Base-by-base conservation (phyloP, 2,329 filamentous ascomycete species). In the Phaeosphaeria sp. region DNA sequence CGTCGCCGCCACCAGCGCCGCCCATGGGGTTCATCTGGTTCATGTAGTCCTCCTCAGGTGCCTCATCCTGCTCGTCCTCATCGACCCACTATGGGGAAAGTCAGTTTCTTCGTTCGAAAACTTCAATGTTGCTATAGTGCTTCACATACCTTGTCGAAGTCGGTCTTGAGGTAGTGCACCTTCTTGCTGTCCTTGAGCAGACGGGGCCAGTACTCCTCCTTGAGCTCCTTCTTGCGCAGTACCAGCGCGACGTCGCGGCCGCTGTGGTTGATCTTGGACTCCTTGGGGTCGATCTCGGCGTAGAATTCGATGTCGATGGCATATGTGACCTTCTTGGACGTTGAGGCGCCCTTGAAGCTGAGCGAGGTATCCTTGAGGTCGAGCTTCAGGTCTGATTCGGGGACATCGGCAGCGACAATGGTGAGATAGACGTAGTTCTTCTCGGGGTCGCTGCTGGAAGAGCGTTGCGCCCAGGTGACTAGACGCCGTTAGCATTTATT, bases 391-490 rank as follows among this genome's bases (percentile, higher is more conserved):
- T 89, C 88, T 47, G 86, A 83, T 72, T 87, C 83, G 69, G 91
- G 83, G 45, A 97, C 90, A 78, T 99, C 95, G 69, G 93, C 87
- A 50, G 93, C 93, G 72, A 87, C 87, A 82, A 99, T 92, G 76
- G 92, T 96, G 68, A 99, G 86, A 84, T 93, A 96, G 85, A 99
- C 83, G 83, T 92, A 91, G 86, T 99, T 99, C 85, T 93, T 96
- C 78, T 89, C 86, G 55, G 91, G 78, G 54, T 97, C 93, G 68
- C 84, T 83, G 70, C 80, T 83, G 75, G 89, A 95, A 47, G 94
- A 98, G 84, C 95, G 93, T 85, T 99, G 95, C 67, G 95, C 94
- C 95, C 95, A 99, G 80, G 93, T 91, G 72, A 99, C 95, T 98
- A 74, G 57, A 20, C 27, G 18, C 47, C 59, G 61, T 76, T 63